Conservation (phyloP, 371 early-diverging fungal genomes). For the Syncephalastrum sp. region DNA sequence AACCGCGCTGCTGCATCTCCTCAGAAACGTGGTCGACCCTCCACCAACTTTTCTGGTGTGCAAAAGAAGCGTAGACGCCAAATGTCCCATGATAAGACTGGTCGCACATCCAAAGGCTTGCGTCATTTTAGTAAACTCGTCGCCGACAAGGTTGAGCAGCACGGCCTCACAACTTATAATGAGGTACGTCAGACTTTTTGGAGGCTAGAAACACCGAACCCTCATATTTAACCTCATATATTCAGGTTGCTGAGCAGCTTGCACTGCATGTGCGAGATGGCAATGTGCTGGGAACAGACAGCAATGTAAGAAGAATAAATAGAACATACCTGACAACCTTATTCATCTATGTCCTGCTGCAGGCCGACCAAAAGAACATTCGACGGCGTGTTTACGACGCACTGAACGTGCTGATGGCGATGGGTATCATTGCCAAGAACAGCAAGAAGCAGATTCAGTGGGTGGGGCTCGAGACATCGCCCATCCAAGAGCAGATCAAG, state of each 20-base stretch:
- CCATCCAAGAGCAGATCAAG: constrained; percentile 11
- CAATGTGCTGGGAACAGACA: no score
- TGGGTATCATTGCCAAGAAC: constrained; percentile 69
- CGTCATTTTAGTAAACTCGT: constrained; percentile 65
- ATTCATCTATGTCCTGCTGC: no score
- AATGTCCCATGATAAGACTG: not conserved
- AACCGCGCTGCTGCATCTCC: not conserved
- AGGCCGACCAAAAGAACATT: constrained; percentile 71
- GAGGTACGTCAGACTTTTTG: constrained; percentile 32
- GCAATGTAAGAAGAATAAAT: no score
- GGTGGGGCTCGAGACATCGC: constrained; percentile 56
- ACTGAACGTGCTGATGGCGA: constrained; percentile 75
- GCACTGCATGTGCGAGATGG: no score
- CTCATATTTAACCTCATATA: constrained; percentile 3
- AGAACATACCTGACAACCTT: no score
- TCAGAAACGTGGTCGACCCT: not conserved
- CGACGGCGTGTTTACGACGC: constrained; percentile 82
- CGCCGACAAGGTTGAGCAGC: constrained; percentile 63
- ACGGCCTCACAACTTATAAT: constrained; percentile 63
- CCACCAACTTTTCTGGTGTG: not conserved
- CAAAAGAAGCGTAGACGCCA: constrained; percentile 5
- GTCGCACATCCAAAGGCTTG: constrained; percentile 41
- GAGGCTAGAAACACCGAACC: no score
- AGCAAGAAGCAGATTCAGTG: constrained; percentile 66
- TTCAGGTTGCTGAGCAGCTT: not conserved